Percentiles rank a stretch among this genome's conserved stretches.
Conservation (phyloP, 768 basidiomycete genomes). For the Boletus sp. region DNA sequence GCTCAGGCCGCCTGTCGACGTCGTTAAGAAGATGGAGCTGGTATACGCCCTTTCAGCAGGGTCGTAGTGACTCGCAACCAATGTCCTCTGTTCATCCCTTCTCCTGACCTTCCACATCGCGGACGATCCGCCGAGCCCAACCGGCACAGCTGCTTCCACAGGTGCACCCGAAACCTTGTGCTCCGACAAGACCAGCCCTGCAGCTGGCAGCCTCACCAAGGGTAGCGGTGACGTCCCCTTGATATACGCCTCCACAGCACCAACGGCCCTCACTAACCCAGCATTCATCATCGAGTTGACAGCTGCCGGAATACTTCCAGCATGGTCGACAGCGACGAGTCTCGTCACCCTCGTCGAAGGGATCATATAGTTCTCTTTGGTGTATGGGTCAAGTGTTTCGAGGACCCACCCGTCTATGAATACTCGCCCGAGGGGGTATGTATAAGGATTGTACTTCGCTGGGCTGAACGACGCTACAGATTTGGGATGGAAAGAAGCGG, state of each 20-base stretch:
- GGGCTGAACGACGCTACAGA: slow-evolving; percentile 53
- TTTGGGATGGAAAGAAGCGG: slow-evolving; percentile 77
- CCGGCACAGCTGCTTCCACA: slow-evolving; percentile 34
- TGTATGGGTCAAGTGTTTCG: slow-evolving; percentile 95
- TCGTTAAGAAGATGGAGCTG: slow-evolving; percentile 47
- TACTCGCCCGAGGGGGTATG: slow-evolving; percentile 73
- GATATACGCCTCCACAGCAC: slow-evolving; percentile 72
- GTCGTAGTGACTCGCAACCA: slow-evolving; percentile 55
- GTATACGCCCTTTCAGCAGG: slow-evolving; percentile 52
- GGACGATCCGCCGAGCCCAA: slow-evolving; percentile 32
- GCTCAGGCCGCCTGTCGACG: slow-evolving; percentile 11
- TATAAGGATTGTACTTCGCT: slow-evolving; percentile 73
- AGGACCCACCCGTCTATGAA: slow-evolving; percentile 94
- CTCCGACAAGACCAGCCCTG: slow-evolving; percentile 58
- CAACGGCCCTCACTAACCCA: slow-evolving; percentile 66
- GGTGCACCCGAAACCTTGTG: slow-evolving; percentile 34
- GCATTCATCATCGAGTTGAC: slow-evolving; percentile 86
- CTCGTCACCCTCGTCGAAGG: slow-evolving; percentile 89
- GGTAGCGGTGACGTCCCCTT: slow-evolving; percentile 66
- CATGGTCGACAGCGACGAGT: slow-evolving; percentile 82
- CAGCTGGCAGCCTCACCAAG: slow-evolving; percentile 64
- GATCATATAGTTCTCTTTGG: slow-evolving; percentile 89
- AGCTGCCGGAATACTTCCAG: slow-evolving; percentile 79
- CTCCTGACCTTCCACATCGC: slow-evolving; percentile 55
- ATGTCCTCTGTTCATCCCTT: slow-evolving; percentile 55